Conservation (phyloP, 176 grass and related monocot species). For the maize (Zea mays) region DNA sequence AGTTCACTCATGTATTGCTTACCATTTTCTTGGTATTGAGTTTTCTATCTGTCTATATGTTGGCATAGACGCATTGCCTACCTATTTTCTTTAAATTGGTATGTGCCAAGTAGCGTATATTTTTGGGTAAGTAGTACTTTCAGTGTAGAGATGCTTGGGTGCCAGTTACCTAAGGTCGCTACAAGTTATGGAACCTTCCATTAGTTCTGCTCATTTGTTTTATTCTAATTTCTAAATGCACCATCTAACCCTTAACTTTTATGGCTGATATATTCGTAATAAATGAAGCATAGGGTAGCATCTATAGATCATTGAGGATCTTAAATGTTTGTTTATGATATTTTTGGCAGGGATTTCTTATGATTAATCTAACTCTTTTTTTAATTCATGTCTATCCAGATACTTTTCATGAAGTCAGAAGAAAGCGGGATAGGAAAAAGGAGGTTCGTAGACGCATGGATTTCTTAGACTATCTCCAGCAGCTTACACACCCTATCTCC, state of each 20-base stretch:
- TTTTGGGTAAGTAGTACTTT: neutral
- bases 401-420: conserved; percentile 78
- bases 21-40: neutral
- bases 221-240: neutral
- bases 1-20: neutral
- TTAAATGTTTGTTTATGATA: neutral
- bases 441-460: conserved; percentile 49
- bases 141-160: conserved; percentile 18
- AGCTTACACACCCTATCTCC: no score
- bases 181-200: neutral
- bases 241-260: neutral
- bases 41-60: neutral
- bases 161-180: neutral
- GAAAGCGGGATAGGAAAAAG: conserved; percentile 75
- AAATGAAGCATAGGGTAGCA: neutral
- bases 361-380: conserved; percentile 34
- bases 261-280: neutral
- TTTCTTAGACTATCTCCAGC: neutral
- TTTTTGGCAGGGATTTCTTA: neutral
- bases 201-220: conserved; percentile 4
- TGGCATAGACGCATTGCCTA: neutral
- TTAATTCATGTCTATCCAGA: conserved; percentile 46
- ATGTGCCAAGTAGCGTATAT: neutral
- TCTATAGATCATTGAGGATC: neutral
- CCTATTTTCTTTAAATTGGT: neutral